phyloP scores from a whole-genome alignment of 2,329 filamentous ascomycete genomes.

The Polychaeton citri region DNA sequence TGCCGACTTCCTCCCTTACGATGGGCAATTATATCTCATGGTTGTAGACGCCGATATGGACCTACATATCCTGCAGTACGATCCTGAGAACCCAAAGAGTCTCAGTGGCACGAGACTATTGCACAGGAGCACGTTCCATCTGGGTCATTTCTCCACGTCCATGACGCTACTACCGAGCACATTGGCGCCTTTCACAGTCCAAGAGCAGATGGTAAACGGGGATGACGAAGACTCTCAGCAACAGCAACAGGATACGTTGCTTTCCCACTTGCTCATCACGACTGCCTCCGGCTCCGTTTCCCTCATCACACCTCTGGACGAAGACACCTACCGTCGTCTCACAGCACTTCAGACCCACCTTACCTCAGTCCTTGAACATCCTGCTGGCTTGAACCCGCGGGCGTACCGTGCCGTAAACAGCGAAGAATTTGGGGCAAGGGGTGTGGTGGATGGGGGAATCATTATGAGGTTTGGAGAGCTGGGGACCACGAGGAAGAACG shows the following conservation, averaged over 20 bases:
- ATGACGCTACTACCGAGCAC: slow-evolving; percentile 65
- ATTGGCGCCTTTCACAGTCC: slow-evolving; percentile 30
- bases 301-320: slow-evolving; percentile 62
- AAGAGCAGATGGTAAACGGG: slow-evolving; percentile 8
- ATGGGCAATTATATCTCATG: slow-evolving; percentile 68
- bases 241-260: slow-evolving; percentile 6
- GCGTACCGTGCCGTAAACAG: slow-evolving; percentile 52
- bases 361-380: slow-evolving; percentile 58
- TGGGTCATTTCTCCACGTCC: slow-evolving; percentile 63
- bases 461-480: slow-evolving; percentile 64
- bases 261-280: slow-evolving; percentile 52
- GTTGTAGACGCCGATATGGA: slow-evolving; percentile 75
- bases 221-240: background rate
- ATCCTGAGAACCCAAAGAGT: slow-evolving; percentile 91
- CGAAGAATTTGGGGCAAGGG: slow-evolving; percentile 40
- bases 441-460: slow-evolving; percentile 66
- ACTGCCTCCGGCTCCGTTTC: slow-evolving; percentile 64
- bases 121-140: slow-evolving; percentile 76
- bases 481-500: slow-evolving; percentile 54
- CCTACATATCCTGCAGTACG: slow-evolving; percentile 80
- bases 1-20: slow-evolving; percentile 80
- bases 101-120: slow-evolving; percentile 78
- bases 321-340: slow-evolving; percentile 71
- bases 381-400: slow-evolving; percentile 71
- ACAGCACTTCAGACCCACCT: slow-evolving; percentile 71